Evolutionary conservation across 1,284 basidiomycete species (phyloP).

Genomic region (Austroboletus niveus): DNA sequence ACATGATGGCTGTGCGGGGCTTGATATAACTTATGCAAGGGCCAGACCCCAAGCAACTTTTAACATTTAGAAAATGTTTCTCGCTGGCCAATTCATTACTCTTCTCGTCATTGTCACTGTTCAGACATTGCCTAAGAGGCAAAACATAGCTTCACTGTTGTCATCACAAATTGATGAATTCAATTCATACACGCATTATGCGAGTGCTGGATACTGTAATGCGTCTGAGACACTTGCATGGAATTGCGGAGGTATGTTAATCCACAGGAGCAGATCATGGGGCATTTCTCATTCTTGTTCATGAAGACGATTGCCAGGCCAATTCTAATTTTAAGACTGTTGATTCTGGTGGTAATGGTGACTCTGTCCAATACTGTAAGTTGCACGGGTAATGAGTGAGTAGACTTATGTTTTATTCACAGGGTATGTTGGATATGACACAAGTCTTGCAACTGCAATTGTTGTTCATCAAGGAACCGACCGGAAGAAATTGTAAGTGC

Average conservation of each 20-base stretch:
- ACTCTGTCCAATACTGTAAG: constrained; percentile 51
- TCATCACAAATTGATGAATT: constrained; percentile 45
- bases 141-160: constrained; percentile 42
- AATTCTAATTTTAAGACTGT: constrained; percentile 56
- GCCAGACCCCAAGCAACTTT: too few relatives aligned
- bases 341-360: constrained; percentile 36
- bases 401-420: neutral
- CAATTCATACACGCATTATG: constrained; percentile 56
- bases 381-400: neutral
- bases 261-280: neutral
- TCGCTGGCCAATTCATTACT: neutral
- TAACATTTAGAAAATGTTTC: too few relatives aligned
- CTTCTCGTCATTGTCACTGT: constrained; percentile 8
- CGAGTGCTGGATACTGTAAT: constrained; percentile 55
- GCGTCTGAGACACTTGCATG: constrained; percentile 47
- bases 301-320: constrained; percentile 50
- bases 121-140: constrained; percentile 28
- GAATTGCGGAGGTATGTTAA: constrained; percentile 55
- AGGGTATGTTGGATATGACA: constrained; percentile 43
- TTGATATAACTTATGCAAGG: too few relatives aligned
- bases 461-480: constrained; percentile 40
- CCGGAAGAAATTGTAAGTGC: constrained; percentile 29
- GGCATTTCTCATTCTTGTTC: neutral
- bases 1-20: too few relatives aligned
- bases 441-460: constrained; percentile 31